Base-by-base conservation (phyloP, 257 asterid genomes). In the Primulina eburnea region DNA sequence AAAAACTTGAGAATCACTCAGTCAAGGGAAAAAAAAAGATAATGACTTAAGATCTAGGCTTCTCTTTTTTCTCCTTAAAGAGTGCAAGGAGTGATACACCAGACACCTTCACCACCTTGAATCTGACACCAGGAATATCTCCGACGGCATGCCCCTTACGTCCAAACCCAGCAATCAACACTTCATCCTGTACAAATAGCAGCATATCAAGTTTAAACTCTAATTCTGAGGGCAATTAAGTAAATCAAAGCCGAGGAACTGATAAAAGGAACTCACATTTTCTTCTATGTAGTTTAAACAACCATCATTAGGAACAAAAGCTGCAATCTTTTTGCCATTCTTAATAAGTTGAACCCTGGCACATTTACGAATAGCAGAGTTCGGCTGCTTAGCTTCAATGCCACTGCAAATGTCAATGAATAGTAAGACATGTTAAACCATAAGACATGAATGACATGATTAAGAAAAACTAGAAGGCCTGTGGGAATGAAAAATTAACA, bases 291-390 rank as follows among this genome's bases (percentile, higher is more conserved):
- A 84, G 80, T 84, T 84, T 35, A 84, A 76, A 47, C 89, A 84
- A 82, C 89, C 89, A 71, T 84, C 89, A 56, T 84, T 84, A 24
- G 89, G 89, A 40, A 84, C 89, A 6, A 84, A 84, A 2, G 89
- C 89, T 50, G 89, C 89, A 70, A 84, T 84, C 61, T 84, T 84
- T 83, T 84, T 84, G 71, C 89, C 89, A 14, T 84, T 84, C 87
- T 84, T 84, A 6, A 84, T 84, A 63, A 84, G 87, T 75, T 84
- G 89, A 73, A 84, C 89, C 77, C 89, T 82, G 9, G 89, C 89
- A 79, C 89, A 84, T 30, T 84, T 84, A 82, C 89, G 89, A 63
- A 84, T 84, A 56, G 89, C 89, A 77, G 89, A 84, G 85, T 84
- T 84, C 0, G 89, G 89, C 85, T 84, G 89, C 76, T 84, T 84